Base-by-base conservation (phyloP, 371 early-diverging fungal genomes). In the Massospora cicadina region DNA sequence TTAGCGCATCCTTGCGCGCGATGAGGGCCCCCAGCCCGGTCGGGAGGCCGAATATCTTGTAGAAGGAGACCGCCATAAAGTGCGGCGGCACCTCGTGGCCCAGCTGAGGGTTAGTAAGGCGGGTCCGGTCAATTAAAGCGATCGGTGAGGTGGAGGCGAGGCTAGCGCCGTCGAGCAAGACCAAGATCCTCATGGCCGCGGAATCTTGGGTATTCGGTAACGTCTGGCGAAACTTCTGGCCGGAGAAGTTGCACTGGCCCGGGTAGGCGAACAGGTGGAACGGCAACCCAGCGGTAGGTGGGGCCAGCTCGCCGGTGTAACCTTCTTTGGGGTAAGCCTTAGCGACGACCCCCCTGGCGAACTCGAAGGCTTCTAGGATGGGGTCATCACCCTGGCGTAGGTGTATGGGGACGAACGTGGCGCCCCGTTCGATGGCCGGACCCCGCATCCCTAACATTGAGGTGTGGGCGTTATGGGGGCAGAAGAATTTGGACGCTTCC, bases 11-110 rank as follows among this genome's bases (percentile, higher is more conserved):
- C 2, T 78, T 77, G 59, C 77, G 73, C 32, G 87, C 71, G 23
- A 88, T 68, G 43, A 89, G 75, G 0, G 79, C 85, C 24, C 87
- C 89, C 12, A 89, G 70, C 1, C 87, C 86, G 3, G 87, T 85
- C 1, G 89, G 89, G 56, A 79, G 82, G 1, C 89, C 89, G 73
- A 88, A 86, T 65, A 87, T 76, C 69, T 89, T 89, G 81, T 89
- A 88, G 68, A 89, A 85, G 0, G 86, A 85, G 26, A 88, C 66
- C 5, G 75, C 76, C 1, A 82, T 69, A 69, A 86, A 84, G 64
- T 87, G 86, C 0, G 85, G 83, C 1, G 79, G 70, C 30, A 60
- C 57, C 17, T 43, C 43, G 17, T 43, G 43, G 5, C 17, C 17
- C 5, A 17, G 17, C 3, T n/a, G 31, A n/a, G 65, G 65, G 24